These are phyloP conservation scores for Colletotrichum chlorophyti DNA, from an alignment of 2,329 filamentous ascomycete genomes.

Conservation along the genomic window DNA sequence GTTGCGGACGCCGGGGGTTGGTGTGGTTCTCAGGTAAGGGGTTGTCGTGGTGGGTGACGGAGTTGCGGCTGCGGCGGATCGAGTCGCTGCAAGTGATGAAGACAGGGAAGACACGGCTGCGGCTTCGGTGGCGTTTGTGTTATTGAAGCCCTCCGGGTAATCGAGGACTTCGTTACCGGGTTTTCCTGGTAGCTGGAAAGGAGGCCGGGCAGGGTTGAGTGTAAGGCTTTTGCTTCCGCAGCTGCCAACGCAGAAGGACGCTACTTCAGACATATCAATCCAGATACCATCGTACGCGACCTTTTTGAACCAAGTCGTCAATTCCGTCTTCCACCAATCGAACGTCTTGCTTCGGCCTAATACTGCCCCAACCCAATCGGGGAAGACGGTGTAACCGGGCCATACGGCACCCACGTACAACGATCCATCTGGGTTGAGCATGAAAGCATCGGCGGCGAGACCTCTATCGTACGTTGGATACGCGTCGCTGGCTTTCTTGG, in stretches of 20 bases:
- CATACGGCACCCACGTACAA: constrained; percentile 71
- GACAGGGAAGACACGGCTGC: constrained; percentile 61
- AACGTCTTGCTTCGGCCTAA: constrained; percentile 69
- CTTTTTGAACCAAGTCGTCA: constrained; percentile 61
- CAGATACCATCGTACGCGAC: constrained; percentile 60
- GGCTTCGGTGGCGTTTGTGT: constrained; percentile 61
- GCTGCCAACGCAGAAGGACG: constrained; percentile 73
- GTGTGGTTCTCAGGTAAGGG: constrained; percentile 51
- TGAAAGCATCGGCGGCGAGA: constrained; percentile 56
- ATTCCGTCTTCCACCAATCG: constrained; percentile 72
- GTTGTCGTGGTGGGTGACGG: constrained; percentile 42
- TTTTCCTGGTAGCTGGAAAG: constrained; percentile 64
- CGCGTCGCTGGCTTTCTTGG: constrained; percentile 62
- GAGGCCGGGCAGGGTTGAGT: constrained; percentile 72
- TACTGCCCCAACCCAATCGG: constrained; percentile 71
- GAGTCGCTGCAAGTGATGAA: constrained; percentile 42
- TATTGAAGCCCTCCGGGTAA: constrained; percentile 70
- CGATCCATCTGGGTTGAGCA: constrained; percentile 65
- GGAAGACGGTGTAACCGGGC: constrained; percentile 76
- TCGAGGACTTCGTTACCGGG: constrained; percentile 42
- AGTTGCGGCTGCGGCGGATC: constrained; percentile 33
- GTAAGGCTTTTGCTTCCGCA: constrained; percentile 69
- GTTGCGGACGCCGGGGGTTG: constrained; percentile 69
- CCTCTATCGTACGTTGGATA: constrained; percentile 70
- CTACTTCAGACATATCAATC: constrained; percentile 66